These are phyloP conservation scores for Lipomyces kockii DNA, from an alignment of 805 yeast species.

Conservation along the genomic window DNA sequence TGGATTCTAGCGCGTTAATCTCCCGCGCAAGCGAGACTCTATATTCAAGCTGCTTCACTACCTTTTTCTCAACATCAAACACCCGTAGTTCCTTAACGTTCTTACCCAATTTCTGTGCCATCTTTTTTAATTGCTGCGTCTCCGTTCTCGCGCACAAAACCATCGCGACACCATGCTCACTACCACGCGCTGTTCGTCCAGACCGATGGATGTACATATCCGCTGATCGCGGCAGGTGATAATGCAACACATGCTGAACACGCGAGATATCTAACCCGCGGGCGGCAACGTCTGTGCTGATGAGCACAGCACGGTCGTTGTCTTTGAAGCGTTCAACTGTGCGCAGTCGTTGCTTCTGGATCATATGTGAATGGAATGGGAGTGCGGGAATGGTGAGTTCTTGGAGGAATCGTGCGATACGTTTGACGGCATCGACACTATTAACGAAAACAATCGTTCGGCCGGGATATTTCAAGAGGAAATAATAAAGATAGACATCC, in stretches of 20 bases:
- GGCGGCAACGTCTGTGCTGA: constrained; percentile 98
- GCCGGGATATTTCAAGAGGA: constrained; percentile 83
- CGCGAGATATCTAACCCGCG: constrained; percentile 92
- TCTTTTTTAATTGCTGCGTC: constrained; percentile 82
- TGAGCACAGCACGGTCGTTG: constrained; percentile 57
- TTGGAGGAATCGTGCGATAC: constrained; percentile 75
- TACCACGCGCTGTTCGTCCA: constrained; percentile 97
- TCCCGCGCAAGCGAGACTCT: constrained; percentile 71
- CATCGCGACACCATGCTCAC: constrained; percentile 87
- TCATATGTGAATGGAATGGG: constrained; percentile 90
- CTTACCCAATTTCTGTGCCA: constrained; percentile 61
- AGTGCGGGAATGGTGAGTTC: constrained; percentile 68
- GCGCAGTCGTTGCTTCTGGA: constrained; percentile 88
- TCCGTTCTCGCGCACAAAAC: constrained; percentile 93
- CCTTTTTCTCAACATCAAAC: constrained; percentile 76
- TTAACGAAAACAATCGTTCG: constrained; percentile 89
- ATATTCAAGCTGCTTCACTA: constrained; percentile 69
- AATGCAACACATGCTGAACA: constrained; percentile 93
- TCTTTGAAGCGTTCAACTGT: constrained; percentile 77
- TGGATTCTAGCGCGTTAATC: constrained; percentile 72
- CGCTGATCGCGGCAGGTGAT: constrained; percentile 91
- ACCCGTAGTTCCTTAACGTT: constrained; percentile 60
- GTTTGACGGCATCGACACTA: constrained; percentile 91
- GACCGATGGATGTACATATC: constrained; percentile 94
- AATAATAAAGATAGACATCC: constrained; percentile 87